Percentiles rank a stretch among this genome's conserved stretches.
phyloP scores from a whole-genome alignment of 2,329 filamentous ascomycete species.

The Dactylella cylindrospora region DNA sequence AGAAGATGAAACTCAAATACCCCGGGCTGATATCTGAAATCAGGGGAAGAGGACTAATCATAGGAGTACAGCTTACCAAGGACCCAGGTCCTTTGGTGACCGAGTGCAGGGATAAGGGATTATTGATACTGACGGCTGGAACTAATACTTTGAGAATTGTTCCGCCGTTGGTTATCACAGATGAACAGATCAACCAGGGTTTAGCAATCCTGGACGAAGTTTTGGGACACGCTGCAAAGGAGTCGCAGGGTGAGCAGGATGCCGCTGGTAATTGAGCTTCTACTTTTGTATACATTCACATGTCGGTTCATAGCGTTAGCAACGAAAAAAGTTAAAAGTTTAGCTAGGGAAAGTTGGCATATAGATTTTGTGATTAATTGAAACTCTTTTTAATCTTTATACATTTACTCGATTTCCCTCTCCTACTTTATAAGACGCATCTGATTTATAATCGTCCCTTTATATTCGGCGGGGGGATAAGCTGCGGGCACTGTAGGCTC shows the following conservation, averaged over 20 bases:
- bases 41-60: constrained; percentile 78
- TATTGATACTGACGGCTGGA: constrained; percentile 89
- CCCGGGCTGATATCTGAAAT: constrained; percentile 75
- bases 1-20: constrained; percentile 61
- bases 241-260: constrained; percentile 3
- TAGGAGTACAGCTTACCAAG: constrained; percentile 78
- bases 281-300: no score
- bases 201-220: constrained; percentile 73
- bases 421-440: no score
- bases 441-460: no score
- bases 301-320: no score
- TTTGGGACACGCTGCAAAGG: constrained; percentile 16
- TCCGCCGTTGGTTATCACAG: constrained; percentile 77
- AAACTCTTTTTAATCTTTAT: no score
- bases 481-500: no score
- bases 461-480: no score
- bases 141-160: constrained; percentile 91
- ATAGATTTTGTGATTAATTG: no score
- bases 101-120: constrained; percentile 80
- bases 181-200: constrained; percentile 76
- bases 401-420: no score
- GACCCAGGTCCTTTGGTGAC: constrained; percentile 75
- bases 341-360: no score
- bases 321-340: no score
- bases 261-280: constrained; percentile 1